Evolutionary conservation across 768 basidiomycete genomes (phyloP).

Genomic region (Aureoboletus auriporus): DNA sequence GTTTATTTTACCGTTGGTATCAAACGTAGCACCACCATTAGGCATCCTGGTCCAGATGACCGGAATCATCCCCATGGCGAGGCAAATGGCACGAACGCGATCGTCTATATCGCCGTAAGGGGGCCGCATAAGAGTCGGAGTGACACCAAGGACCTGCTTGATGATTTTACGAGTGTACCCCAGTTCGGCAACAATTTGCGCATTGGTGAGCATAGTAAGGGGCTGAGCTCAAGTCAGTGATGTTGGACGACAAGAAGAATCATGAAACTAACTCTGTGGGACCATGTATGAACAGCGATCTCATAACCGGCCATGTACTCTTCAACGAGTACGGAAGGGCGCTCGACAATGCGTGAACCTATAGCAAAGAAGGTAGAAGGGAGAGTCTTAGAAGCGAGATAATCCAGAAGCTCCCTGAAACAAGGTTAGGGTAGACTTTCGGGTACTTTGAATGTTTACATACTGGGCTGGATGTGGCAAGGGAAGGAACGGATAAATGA

Average conservation of each 20-base stretch:
- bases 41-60: conserved; percentile 84
- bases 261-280: conserved; percentile 53
- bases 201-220: conserved; percentile 69
- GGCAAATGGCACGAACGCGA: conserved; percentile 84
- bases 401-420: conserved; percentile 64
- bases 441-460: conserved; percentile 13
- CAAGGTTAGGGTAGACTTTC: not conserved
- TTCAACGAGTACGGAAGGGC: conserved; percentile 68
- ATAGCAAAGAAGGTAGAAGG: conserved; percentile 89
- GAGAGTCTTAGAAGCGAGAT: conserved; percentile 58
- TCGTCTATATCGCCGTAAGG: conserved; percentile 89
- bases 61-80: conserved; percentile 89
- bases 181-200: conserved; percentile 87
- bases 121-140: conserved; percentile 75
- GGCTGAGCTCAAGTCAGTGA: conserved; percentile 36
- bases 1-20: conserved; percentile 59
- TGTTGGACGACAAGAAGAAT: not conserved
- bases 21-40: conserved; percentile 51
- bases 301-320: conserved; percentile 81
- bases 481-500: not conserved
- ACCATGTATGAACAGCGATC: conserved; percentile 89
- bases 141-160: conserved; percentile 68
- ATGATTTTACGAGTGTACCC: conserved; percentile 91
- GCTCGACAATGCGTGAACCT: conserved; percentile 79
- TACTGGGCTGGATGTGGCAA: conserved; percentile 44